phyloP scores from a whole-genome alignment of 176 grass and related monocot species.

The Thinopyrum elongatum region DNA sequence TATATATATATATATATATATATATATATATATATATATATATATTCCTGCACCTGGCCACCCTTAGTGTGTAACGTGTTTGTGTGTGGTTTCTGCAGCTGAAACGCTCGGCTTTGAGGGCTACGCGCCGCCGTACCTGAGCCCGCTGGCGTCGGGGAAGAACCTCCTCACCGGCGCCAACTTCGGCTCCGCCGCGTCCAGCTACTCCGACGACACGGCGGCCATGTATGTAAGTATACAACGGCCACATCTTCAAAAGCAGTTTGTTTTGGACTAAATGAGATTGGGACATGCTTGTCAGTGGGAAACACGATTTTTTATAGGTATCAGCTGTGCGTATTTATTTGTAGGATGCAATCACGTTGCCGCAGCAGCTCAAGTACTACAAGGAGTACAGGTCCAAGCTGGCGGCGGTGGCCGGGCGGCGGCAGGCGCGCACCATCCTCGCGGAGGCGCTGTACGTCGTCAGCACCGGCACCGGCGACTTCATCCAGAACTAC shows the following conservation, averaged over 20 bases:
- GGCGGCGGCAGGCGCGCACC: conserved; percentile 20
- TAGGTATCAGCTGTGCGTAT: neutral
- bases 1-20: too few relatives aligned
- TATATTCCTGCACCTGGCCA: neutral
- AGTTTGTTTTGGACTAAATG: neutral
- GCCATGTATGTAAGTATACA: conserved; percentile 60
- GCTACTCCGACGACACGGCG: conserved; percentile 67
- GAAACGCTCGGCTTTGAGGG: conserved; percentile 57
- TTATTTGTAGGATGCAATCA: conserved; percentile 51
- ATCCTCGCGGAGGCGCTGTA: conserved; percentile 70
- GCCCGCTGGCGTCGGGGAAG: conserved; percentile 53
- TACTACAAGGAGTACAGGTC: conserved; percentile 78
- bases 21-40: too few relatives aligned
- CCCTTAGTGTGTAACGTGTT: neutral
- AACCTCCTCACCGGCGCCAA: conserved; percentile 75
- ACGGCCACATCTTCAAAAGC: too few relatives aligned
- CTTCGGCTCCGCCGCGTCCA: conserved; percentile 83
- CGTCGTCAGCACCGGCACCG: conserved; percentile 60
- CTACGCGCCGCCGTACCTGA: conserved; percentile 68
- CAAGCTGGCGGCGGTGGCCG: conserved; percentile 55
- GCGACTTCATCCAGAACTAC: conserved; percentile 91
- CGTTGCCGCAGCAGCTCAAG: conserved; percentile 59
- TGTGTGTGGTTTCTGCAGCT: conserved; percentile 26
- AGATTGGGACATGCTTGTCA: neutral
- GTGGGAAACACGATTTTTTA: too few relatives aligned